Conservation (phyloP, 371 early-diverging fungal genomes). For the Mucor saturninus region DNA sequence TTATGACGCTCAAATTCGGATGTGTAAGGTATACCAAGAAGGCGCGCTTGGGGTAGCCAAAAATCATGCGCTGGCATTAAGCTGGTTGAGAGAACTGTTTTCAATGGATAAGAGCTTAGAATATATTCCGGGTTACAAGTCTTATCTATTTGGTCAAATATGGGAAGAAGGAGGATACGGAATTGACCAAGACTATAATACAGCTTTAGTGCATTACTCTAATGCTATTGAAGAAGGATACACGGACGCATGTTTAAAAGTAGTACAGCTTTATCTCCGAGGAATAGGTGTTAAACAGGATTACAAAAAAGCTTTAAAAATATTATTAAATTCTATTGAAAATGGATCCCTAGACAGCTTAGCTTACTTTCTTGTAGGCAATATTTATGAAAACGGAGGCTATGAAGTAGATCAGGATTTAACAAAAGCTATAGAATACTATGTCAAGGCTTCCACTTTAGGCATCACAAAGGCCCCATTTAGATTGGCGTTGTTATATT, state of each 20-base stretch:
- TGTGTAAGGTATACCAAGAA: no score
- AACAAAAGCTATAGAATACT: no score
- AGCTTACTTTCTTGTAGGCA: no score
- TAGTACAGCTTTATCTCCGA: background rate
- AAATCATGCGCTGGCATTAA: background rate
- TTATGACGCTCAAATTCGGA: no score
- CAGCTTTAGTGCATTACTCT: background rate
- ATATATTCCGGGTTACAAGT: no score
- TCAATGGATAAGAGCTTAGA: background rate
- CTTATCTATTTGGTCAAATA: no score
- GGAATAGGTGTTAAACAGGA: background rate
- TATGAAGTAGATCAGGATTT: no score
- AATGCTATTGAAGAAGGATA: background rate
- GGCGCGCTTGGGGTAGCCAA: background rate
- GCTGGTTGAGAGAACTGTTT: background rate
- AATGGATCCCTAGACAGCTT: background rate
- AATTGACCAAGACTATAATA: background rate
- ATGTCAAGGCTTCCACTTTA: no score
- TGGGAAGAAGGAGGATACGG: background rate
- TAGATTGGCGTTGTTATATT: background rate
- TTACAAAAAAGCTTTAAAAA: background rate
- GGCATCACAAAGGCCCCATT: background rate
- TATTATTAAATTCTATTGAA: background rate
- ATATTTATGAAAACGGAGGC: no score
- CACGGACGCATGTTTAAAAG: background rate